phyloP scores from a whole-genome alignment of 139 green algal species.

The Tetradesmus lagerheimii region DNA sequence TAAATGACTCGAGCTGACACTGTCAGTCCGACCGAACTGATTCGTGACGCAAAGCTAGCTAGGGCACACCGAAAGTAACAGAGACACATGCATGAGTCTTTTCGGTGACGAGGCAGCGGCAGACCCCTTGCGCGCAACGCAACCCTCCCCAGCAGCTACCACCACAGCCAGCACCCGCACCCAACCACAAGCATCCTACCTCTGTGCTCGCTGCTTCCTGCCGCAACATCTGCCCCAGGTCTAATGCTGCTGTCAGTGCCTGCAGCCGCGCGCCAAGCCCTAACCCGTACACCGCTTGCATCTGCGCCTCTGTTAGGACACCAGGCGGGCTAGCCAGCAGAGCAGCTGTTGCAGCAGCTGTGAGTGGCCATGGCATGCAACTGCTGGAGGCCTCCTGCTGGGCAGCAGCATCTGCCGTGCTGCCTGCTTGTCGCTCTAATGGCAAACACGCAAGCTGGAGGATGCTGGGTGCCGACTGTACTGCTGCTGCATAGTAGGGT shows the following conservation, averaged over 20 bases:
- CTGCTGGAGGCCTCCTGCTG: background rate
- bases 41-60: too few species aligned
- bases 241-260: background rate
- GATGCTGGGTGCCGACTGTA: background rate
- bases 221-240: background rate
- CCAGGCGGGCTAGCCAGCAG: background rate
- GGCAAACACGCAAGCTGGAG: background rate
- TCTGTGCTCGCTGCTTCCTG: background rate
- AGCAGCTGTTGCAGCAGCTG: background rate
- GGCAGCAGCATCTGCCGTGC: background rate
- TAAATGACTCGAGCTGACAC: too few species aligned
- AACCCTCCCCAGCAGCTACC: background rate
- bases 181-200: background rate
- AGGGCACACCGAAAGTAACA: too few species aligned
- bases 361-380: background rate
- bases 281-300: background rate
- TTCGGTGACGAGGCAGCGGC: too few species aligned
- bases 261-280: background rate
- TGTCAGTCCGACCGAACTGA: too few species aligned
- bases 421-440: background rate
- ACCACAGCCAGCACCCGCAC: background rate
- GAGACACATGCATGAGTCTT: too few species aligned
- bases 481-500: background rate
- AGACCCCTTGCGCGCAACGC: too few species aligned
- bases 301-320: background rate